Percentiles rank a stretch among this genome's conserved stretches.
These are phyloP conservation scores for Apiospora hydei DNA, from an alignment of 2,329 filamentous ascomycete species.

Conservation along the genomic window DNA sequence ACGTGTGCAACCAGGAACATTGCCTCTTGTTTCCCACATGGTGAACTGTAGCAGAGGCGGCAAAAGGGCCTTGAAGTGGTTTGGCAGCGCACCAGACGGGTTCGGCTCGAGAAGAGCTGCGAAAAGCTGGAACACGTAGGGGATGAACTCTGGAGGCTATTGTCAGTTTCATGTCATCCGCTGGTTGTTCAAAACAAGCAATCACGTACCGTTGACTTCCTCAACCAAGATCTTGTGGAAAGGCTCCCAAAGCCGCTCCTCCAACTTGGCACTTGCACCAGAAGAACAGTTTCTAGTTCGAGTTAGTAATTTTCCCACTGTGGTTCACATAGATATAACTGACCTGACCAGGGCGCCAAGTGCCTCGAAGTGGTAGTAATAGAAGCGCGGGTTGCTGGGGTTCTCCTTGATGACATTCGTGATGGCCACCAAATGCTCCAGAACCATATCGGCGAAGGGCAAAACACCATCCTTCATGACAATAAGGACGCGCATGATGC, in stretches of 20 bases:
- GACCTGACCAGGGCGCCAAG: slow-evolving; percentile 85
- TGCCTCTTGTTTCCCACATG: slow-evolving; percentile 91
- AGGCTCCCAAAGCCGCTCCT: slow-evolving; percentile 81
- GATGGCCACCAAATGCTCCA: slow-evolving; percentile 86
- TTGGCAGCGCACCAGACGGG: slow-evolving; percentile 77
- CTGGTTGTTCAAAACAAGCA: background rate
- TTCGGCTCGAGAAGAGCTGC: slow-evolving; percentile 89
- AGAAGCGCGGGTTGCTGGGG: slow-evolving; percentile 96
- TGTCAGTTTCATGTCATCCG: slow-evolving; percentile 39
- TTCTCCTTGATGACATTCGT: slow-evolving; percentile 92
- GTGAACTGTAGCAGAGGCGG: slow-evolving; percentile 79
- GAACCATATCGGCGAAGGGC: slow-evolving; percentile 77
- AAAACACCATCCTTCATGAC: slow-evolving; percentile 86
- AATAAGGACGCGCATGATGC: slow-evolving; percentile 96
- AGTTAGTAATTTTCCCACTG: slow-evolving; percentile 23
- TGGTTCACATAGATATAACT: slow-evolving; percentile 31
- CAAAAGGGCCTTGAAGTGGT: slow-evolving; percentile 82
- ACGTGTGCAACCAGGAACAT: slow-evolving; percentile 88
- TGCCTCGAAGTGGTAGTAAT: slow-evolving; percentile 98
- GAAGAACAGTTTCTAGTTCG: slow-evolving; percentile 65
- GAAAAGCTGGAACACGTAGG: slow-evolving; percentile 95
- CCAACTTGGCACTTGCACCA: slow-evolving; percentile 74
- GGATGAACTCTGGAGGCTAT: slow-evolving; percentile 77
- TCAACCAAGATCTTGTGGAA: slow-evolving; percentile 82
- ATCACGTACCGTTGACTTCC: slow-evolving; percentile 76